Conservation (phyloP, 805 yeast species). For the Lipomyces yamadae region DNA sequence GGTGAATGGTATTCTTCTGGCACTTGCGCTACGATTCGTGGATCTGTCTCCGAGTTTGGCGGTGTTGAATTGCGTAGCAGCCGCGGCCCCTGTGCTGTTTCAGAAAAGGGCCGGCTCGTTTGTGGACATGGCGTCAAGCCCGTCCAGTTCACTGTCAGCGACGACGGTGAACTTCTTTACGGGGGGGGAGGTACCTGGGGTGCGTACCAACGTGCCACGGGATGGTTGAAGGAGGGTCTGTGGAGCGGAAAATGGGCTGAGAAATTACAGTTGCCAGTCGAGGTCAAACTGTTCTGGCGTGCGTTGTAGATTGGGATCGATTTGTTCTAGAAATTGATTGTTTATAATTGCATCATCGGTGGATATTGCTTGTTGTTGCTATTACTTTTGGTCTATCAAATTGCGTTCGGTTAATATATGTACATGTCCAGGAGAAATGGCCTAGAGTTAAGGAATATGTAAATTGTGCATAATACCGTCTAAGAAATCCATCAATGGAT, state of each 20-base stretch:
- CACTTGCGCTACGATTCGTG: constrained; percentile 78
- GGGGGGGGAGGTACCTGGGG: constrained; percentile 24
- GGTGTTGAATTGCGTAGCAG: constrained; percentile 23
- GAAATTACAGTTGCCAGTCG: constrained; percentile 22
- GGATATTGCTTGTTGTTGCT: not conserved
- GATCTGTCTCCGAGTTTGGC: constrained; percentile 44
- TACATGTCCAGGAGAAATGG: too few species aligned
- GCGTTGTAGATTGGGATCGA: constrained; percentile 13
- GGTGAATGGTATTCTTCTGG: constrained; percentile 85
- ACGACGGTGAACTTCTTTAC: constrained; percentile 26
- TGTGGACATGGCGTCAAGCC: constrained; percentile 29
- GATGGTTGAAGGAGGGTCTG: constrained; percentile 35
- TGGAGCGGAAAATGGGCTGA: constrained; percentile 16
- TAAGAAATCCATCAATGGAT: too few species aligned
- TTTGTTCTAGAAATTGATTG: not conserved
- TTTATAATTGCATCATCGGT: not conserved
- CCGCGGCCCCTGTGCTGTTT: constrained; percentile 32
- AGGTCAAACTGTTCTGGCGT: constrained; percentile 28
- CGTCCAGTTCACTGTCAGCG: constrained; percentile 27
- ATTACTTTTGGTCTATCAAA: not conserved
- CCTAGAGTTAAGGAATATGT: too few species aligned
- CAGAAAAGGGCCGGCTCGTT: constrained; percentile 21
- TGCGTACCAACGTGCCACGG: constrained; percentile 27
- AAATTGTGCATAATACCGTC: too few species aligned
- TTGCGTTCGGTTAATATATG: too few species aligned